phyloP scores from a whole-genome alignment of 2,329 filamentous ascomycete species.

The Penicillium thymicola region DNA sequence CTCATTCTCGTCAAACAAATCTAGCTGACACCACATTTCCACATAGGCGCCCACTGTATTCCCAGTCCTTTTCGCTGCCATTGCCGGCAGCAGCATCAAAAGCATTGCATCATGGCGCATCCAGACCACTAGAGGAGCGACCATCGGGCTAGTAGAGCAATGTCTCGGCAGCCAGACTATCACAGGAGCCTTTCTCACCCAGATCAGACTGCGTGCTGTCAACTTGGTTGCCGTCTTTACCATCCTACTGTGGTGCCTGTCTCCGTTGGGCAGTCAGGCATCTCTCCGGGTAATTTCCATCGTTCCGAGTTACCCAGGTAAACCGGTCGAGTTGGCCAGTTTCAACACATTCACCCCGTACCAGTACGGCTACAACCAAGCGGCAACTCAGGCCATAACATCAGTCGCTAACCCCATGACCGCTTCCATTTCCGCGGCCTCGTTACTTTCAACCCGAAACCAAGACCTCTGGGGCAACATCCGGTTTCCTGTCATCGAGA shows the following conservation, averaged over 20 bases:
- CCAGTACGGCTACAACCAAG: not conserved
- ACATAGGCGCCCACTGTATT: not conserved
- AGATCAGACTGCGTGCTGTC: not conserved
- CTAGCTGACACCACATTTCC: not conserved
- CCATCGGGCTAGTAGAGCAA: not conserved
- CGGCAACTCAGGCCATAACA: not conserved
- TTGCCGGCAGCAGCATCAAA: slow-evolving; percentile 2
- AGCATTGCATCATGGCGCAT: slow-evolving; percentile 1
- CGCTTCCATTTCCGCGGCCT: not conserved
- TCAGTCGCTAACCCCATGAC: not conserved
- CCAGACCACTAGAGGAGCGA: not conserved
- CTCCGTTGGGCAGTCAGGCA: not conserved
- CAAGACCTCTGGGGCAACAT: slow-evolving; percentile 4
- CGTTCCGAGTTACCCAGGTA: not conserved
- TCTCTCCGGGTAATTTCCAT: not conserved
- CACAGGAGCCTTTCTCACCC: not conserved
- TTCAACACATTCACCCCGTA: not conserved
- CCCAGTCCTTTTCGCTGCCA: not conserved
- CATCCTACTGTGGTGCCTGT: not conserved
- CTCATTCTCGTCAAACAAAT: not conserved
- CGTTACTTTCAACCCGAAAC: not conserved
- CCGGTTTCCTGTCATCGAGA: not conserved
- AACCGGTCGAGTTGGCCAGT: not conserved
- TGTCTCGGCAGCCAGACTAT: slow-evolving; percentile 3
- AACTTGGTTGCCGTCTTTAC: not conserved